These are phyloP conservation scores for Hypoxylon rickii DNA, from an alignment of 495 filamentous ascomycete species.

Conservation along the genomic window DNA sequence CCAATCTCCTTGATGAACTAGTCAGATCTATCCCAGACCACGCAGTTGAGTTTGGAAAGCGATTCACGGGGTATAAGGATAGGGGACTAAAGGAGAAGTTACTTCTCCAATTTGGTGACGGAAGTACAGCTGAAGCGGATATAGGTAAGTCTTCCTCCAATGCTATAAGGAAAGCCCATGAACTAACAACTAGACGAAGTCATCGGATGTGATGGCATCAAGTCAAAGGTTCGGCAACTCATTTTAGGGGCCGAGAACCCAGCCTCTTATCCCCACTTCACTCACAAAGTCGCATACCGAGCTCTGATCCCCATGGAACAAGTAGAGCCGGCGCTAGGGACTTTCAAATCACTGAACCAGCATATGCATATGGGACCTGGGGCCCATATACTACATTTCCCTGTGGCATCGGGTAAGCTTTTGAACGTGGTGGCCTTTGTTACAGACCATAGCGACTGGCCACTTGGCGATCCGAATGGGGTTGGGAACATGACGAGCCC, in stretches of 20 bases:
- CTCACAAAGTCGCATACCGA: constrained; percentile 52
- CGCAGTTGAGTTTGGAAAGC: constrained; percentile 42
- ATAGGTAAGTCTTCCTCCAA: constrained; percentile 37
- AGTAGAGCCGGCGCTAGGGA: constrained; percentile 46
- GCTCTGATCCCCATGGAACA: constrained; percentile 53
- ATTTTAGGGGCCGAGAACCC: constrained; percentile 44
- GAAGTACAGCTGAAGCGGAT: constrained; percentile 50
- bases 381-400: constrained; percentile 53
- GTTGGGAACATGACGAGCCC: constrained; percentile 25
- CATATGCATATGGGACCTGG: constrained; percentile 51
- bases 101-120: constrained; percentile 53
- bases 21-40: constrained; percentile 52
- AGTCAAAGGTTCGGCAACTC: constrained; percentile 49
- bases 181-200: constrained; percentile 32
- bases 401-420: constrained; percentile 33
- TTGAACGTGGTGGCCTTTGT: constrained; percentile 57
- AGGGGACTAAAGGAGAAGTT: constrained; percentile 36
- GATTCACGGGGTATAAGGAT: constrained; percentile 34
- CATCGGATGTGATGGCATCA: constrained; percentile 63
- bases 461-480: constrained; percentile 5
- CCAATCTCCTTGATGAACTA: constrained; percentile 59
- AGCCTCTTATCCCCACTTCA: constrained; percentile 47
- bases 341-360: constrained; percentile 45
- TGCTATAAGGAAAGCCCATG: background rate
- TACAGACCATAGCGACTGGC: constrained; percentile 44